Conservation (phyloP, 1,139 yeast genomes). For the Geotrichum reessii region DNA sequence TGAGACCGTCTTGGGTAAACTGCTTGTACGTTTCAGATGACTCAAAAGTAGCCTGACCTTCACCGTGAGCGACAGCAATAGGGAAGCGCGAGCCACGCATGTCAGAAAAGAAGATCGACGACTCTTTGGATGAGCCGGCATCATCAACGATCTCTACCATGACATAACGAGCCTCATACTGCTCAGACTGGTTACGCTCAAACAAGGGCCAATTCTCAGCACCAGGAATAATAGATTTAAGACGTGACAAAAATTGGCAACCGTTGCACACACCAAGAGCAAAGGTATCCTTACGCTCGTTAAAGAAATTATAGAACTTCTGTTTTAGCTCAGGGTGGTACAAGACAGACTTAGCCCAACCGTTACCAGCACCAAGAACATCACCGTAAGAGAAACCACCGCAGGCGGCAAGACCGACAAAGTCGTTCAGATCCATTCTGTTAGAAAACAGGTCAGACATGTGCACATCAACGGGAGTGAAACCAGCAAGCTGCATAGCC, state of each 20-base stretch:
- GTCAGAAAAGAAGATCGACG: constrained; percentile 73
- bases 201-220: constrained; percentile 96
- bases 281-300: constrained; percentile 82
- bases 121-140: constrained; percentile 35
- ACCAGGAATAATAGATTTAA: constrained; percentile 87
- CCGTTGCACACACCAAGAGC: constrained; percentile 99
- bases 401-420: constrained; percentile 95
- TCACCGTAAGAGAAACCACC: constrained; percentile 99
- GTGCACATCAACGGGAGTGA: constrained; percentile 88
- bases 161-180: constrained; percentile 91
- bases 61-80: constrained; percentile 98
- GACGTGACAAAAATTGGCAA: constrained; percentile 90
- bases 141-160: constrained; percentile 75
- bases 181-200: constrained; percentile 87
- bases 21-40: constrained; percentile 41
- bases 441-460: constrained; percentile 89
- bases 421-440: constrained; percentile 63
- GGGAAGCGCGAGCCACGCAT: constrained; percentile 93
- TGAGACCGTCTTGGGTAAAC: constrained; percentile 46
- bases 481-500: constrained; percentile 93
- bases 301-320: constrained; percentile 77
- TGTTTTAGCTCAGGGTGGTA: constrained; percentile 72
- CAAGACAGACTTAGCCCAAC: constrained; percentile 98
- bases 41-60: constrained; percentile 81
- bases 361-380: constrained; percentile 97